A percentile compares a stretch with the other conserved stretches of the same genome.
Conservation (phyloP, 768 basidiomycete genomes). For the Tulasnella sp. region DNA sequence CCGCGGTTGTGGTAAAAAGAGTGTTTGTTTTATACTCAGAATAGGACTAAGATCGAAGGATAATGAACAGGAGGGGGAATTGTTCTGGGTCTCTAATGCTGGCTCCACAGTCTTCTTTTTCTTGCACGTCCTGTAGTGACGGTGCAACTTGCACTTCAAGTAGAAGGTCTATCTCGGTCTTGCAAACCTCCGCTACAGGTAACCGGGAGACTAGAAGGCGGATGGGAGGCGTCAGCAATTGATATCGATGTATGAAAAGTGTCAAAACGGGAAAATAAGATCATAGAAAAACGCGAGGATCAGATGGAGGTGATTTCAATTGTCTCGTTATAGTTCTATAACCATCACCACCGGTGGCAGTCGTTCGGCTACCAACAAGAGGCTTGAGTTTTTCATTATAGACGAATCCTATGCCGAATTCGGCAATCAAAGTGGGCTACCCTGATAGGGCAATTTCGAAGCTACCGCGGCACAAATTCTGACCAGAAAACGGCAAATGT, state of each 20-base stretch:
- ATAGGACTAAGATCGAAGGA: neutral
- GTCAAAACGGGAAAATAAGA: too few relatives aligned
- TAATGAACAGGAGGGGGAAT: too few relatives aligned
- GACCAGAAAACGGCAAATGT: slow-evolving; percentile 57
- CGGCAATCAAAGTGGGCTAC: slow-evolving; percentile 43
- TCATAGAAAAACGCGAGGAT: too few relatives aligned
- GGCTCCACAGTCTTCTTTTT: neutral
- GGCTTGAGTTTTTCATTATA: slow-evolving; percentile 42
- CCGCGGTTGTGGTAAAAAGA: neutral
- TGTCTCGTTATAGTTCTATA: neutral
- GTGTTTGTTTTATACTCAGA: neutral
- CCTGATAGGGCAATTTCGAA: neutral
- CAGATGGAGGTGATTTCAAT: too few relatives aligned
- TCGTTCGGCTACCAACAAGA: neutral
- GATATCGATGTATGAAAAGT: too few relatives aligned
- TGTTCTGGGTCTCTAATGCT: too few relatives aligned
- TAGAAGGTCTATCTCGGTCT: too few relatives aligned
- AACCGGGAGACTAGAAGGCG: too few relatives aligned
- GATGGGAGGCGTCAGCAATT: too few relatives aligned
- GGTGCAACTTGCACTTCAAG: too few relatives aligned
- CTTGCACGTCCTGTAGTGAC: neutral
- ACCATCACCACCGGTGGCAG: slow-evolving; percentile 1
- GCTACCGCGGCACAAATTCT: slow-evolving; percentile 51
- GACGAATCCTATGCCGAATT: slow-evolving; percentile 68
- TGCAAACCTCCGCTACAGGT: too few relatives aligned